Evolutionary conservation across 164 flowering plant genomes (phyloP), one percentile per base, ranked within the genome.

Genomic region (Magnolia changhungtana): DNA sequence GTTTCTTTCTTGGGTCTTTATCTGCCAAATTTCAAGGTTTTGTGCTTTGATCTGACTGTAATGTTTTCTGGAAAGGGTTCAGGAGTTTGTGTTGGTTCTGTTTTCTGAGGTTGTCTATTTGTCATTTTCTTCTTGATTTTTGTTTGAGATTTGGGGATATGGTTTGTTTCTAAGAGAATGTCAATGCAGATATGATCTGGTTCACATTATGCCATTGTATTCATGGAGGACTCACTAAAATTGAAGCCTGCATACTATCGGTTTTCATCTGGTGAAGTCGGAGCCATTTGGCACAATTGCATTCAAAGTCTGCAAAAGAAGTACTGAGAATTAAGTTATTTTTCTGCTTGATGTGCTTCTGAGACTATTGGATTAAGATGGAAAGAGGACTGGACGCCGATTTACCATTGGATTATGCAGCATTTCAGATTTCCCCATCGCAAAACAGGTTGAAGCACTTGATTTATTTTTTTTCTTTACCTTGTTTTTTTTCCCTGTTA

Each of bases 331-430:
- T 37, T 37, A 37, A 37, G 45, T 37, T 37, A 37, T 37, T 37
- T 67, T 68, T 65, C 27, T 73, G 78, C 63, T 71, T 68, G 51
- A 59, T 69, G 74, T 63, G 73, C 75, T 80, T 76, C 37, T 55
- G 66, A 67, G 20, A 64, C 14, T 18, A 18, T 72, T 29, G 21
- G 49, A 69, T 68, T 72, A 50, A 76, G 76, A 91, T 91, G 95
- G 90, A 82, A 18, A 84, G 81, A 66, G 82, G 67, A 73, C 73
- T 87, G 72, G 83, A 78, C 70, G 84, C 75, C 18, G 83, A 80
- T 78, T 80, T 73, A 29, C 81, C 78, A 0, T 79, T 91, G 63
- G 90, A 86, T 58, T 91, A 84, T 84, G 90, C 85, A 69, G 83
- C 79, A 66, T 82, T 91, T 77, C 86, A 86, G 81, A 80, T 86